Evolutionary conservation across 768 basidiomycete genomes (phyloP).

Genomic region (Tricholoma furcatifolium): DNA sequence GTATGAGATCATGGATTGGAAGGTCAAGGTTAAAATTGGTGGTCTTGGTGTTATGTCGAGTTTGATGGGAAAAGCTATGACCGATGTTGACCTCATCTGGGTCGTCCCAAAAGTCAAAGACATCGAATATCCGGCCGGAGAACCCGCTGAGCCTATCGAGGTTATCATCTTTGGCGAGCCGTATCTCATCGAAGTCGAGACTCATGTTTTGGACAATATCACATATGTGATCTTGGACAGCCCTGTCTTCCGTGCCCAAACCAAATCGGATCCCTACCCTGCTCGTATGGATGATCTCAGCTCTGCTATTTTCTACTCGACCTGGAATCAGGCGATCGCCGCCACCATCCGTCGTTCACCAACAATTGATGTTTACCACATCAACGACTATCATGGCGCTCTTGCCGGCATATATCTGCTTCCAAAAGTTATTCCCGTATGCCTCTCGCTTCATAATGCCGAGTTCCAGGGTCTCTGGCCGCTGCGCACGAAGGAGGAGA

Average conservation of each 20-base stretch:
- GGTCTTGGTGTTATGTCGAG: slow-evolving; percentile 98
- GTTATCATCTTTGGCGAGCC: slow-evolving; percentile 96
- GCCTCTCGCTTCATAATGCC: slow-evolving; percentile 93
- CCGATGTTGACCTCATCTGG: slow-evolving; percentile 93
- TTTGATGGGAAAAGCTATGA: slow-evolving; percentile 98
- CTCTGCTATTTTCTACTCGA: slow-evolving; percentile 96
- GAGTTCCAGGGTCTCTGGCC: slow-evolving; percentile 99
- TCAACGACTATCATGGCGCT: slow-evolving; percentile 95
- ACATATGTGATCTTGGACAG: slow-evolving; percentile 93
- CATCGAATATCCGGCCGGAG: slow-evolving; percentile 87
- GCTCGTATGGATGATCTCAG: slow-evolving; percentile 96
- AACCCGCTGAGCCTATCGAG: slow-evolving; percentile 91
- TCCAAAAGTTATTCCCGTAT: slow-evolving; percentile 87
- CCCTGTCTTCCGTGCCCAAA: slow-evolving; percentile 95
- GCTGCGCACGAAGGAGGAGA: slow-evolving; percentile 93
- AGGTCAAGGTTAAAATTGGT: slow-evolving; percentile 96
- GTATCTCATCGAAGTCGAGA: slow-evolving; percentile 95
- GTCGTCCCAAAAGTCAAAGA: slow-evolving; percentile 95
- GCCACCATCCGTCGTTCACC: slow-evolving; percentile 85
- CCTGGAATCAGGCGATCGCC: slow-evolving; percentile 97
- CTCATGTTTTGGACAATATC: slow-evolving; percentile 90
- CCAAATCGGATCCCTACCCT: slow-evolving; percentile 93
- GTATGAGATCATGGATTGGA: slow-evolving; percentile 98
- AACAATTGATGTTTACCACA: slow-evolving; percentile 89
- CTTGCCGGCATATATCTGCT: slow-evolving; percentile 89